These are phyloP conservation scores for Dioszegia crocea DNA, from an alignment of 768 basidiomycete species.

Conservation along the genomic window DNA sequence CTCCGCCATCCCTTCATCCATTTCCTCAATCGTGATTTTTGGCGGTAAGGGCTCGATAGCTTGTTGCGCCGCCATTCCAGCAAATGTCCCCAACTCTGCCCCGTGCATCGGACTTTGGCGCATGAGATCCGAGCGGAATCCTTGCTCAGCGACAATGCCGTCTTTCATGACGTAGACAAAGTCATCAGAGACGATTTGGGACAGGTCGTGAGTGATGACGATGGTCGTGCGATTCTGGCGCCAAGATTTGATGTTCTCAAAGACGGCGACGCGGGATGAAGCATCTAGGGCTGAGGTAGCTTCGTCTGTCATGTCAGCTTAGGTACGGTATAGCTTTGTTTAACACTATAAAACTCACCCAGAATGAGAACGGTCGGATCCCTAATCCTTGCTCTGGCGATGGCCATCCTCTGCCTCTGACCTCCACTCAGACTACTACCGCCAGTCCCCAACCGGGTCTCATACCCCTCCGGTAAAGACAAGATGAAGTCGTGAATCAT, in stretches of 20 bases:
- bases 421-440: slow-evolving; percentile 83
- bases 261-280: slow-evolving; percentile 78
- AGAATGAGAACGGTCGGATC: slow-evolving; percentile 86
- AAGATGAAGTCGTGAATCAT: slow-evolving; percentile 81
- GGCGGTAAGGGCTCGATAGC: slow-evolving; percentile 50
- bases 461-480: slow-evolving; percentile 82
- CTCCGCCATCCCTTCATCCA: slow-evolving; percentile 53
- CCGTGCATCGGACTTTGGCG: slow-evolving; percentile 36
- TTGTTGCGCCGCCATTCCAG: slow-evolving; percentile 63
- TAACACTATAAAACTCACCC: slow-evolving; percentile 57
- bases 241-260: slow-evolving; percentile 63
- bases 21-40: slow-evolving; percentile 54
- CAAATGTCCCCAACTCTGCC: slow-evolving; percentile 60
- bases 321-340: neutral
- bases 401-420: slow-evolving; percentile 82
- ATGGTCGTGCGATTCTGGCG: slow-evolving; percentile 76
- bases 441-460: slow-evolving; percentile 69
- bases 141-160: slow-evolving; percentile 78
- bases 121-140: slow-evolving; percentile 77
- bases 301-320: slow-evolving; percentile 49
- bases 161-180: slow-evolving; percentile 89
- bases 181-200: slow-evolving; percentile 67
- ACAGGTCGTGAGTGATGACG: slow-evolving; percentile 92
- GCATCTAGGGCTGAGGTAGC: slow-evolving; percentile 66
- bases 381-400: slow-evolving; percentile 78